Conservation (phyloP, 148 eudicot genomes). For the Camellia lanceoleosa region DNA sequence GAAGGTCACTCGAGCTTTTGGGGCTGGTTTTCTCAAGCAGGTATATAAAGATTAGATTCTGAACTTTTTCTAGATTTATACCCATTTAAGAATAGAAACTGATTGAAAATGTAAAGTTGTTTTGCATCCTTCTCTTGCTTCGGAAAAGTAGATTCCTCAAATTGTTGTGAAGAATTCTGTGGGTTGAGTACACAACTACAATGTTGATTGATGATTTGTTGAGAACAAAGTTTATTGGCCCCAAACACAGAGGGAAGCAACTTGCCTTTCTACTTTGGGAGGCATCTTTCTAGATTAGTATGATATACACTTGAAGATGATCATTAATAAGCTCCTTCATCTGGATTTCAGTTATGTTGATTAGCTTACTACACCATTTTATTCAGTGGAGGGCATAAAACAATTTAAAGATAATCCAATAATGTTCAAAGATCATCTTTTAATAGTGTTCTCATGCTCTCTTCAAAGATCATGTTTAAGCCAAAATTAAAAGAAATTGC, state of each 20-base stretch:
- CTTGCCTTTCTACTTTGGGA: conserved; percentile 21
- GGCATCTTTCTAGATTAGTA: conserved; percentile 24
- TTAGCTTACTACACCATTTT: not conserved
- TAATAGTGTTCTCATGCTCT: not conserved
- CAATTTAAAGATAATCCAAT: not conserved
- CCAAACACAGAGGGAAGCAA: conserved; percentile 23
- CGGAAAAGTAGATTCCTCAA: conserved; percentile 37
- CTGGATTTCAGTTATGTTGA: not conserved
- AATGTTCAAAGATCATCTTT: no score
- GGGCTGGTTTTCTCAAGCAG: conserved; percentile 98
- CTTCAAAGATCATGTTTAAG: not conserved
- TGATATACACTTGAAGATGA: not conserved
- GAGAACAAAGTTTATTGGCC: conserved; percentile 26
- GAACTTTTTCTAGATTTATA: not conserved
- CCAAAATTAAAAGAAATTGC: not conserved
- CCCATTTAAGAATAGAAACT: conserved; percentile 5
- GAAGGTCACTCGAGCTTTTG: conserved; percentile 98
- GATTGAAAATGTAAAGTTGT: conserved; percentile 8
- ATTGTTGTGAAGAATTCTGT: conserved; percentile 12
- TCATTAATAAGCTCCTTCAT: not conserved
- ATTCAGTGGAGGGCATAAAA: not conserved
- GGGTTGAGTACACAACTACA: conserved; percentile 2
- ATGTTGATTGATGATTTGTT: conserved; percentile 15
- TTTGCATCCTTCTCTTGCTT: conserved; percentile 24
- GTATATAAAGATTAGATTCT: conserved; percentile 32